Percentiles rank a stretch among this genome's conserved stretches.
Evolutionary conservation across 1,139 yeast genomes (phyloP).

Genomic region (Arxiozyma bovina): DNA sequence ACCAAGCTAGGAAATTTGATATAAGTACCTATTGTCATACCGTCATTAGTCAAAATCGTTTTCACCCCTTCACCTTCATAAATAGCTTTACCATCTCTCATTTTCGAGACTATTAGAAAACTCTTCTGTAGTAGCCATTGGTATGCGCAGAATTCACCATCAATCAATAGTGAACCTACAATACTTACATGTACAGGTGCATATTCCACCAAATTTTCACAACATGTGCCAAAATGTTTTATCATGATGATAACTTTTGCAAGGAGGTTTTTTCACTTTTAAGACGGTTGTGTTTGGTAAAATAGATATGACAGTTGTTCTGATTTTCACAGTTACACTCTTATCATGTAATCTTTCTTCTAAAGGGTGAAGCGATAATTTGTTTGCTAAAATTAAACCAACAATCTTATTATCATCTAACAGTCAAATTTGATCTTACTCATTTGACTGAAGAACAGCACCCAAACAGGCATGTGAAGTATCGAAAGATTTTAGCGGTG

Average conservation of each 20-base stretch:
- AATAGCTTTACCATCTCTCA: slow-evolving; percentile 98
- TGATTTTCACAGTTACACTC: slow-evolving; percentile 83
- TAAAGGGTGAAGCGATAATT: slow-evolving; percentile 83
- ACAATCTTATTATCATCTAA: slow-evolving; percentile 68
- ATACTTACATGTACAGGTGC: slow-evolving; percentile 96
- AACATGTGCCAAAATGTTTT: slow-evolving; percentile 97
- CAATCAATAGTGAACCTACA: slow-evolving; percentile 92
- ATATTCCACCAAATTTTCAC: slow-evolving; percentile 95
- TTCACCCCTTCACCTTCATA: slow-evolving; percentile 95
- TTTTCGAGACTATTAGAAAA: slow-evolving; percentile 92
- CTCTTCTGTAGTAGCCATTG: slow-evolving; percentile 99
- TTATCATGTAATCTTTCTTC: slow-evolving; percentile 85
- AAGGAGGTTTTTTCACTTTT: slow-evolving; percentile 66
- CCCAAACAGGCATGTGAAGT: slow-evolving; percentile 46
- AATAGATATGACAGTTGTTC: slow-evolving; percentile 83
- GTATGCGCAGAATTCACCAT: slow-evolving; percentile 83
- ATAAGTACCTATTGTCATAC: slow-evolving; percentile 99
- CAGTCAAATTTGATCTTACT: slow-evolving; percentile 56
- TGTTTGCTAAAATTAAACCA: slow-evolving; percentile 61
- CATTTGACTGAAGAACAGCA: slow-evolving; percentile 38
- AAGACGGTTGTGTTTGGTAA: slow-evolving; percentile 77
- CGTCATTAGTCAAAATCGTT: slow-evolving; percentile 88
- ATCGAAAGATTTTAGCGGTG: neutral
- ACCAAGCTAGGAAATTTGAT: slow-evolving; percentile 72
- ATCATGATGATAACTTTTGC: slow-evolving; percentile 77